Percentiles rank a stretch among this genome's conserved stretches.
Evolutionary conservation across 106 monocot genomes (phyloP).

Genomic region (Dendrobium chrysotoxum): DNA sequence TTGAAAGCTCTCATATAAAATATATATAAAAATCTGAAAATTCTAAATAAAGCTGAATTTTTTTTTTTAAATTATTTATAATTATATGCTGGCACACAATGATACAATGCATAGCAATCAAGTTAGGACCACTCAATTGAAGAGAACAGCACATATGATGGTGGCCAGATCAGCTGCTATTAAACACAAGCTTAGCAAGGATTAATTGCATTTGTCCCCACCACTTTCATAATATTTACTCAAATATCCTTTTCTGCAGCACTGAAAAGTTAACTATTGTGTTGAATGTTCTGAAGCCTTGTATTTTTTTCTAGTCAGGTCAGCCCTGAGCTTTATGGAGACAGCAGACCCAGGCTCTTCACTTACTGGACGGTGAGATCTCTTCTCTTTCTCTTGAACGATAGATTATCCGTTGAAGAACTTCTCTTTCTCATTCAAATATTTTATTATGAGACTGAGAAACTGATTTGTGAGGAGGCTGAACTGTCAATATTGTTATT

Average conservation of each 20-base stretch:
- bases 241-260: neutral
- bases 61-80: too few species aligned
- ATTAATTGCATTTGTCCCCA: too few species aligned
- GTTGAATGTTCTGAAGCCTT: conserved; percentile 22
- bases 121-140: neutral
- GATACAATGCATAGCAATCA: neutral
- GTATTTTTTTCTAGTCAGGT: conserved; percentile 98
- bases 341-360: conserved; percentile 92
- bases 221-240: too few species aligned
- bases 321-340: conserved; percentile 99
- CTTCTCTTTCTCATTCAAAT: too few species aligned
- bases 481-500: neutral
- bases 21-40: too few species aligned
- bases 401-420: too few species aligned
- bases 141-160: neutral
- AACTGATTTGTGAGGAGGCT: too few species aligned
- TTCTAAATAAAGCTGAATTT: neutral
- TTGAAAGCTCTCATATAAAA: neutral
- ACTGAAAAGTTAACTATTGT: neutral
- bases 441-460: too few species aligned
- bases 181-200: too few species aligned
- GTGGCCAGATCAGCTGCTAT: neutral
- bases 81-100: neutral
- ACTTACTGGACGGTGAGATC: conserved; percentile 94
- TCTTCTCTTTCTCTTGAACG: neutral